These are phyloP conservation scores for Leishmania major DNA, from an alignment of 208 protist genomes.

Conservation along the genomic window DNA sequence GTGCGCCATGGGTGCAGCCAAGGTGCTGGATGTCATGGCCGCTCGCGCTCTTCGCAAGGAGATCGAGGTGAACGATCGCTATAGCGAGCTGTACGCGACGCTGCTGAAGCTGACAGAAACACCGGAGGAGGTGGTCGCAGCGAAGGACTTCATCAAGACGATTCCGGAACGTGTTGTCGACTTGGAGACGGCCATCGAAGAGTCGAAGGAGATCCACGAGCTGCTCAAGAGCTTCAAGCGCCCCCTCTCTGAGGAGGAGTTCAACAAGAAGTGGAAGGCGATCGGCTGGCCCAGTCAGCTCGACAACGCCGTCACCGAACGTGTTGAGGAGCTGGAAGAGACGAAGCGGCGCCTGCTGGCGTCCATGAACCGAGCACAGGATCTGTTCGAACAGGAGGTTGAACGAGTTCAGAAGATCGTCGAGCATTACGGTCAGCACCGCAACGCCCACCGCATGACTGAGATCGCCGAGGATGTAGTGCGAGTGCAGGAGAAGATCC, in stretches of 20 bases:
- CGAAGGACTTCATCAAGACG: conserved; percentile 88
- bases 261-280: conserved; percentile 92
- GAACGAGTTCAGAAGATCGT: conserved; percentile 75
- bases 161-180: conserved; percentile 91
- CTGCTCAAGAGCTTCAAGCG: conserved; percentile 94
- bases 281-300: conserved; percentile 91
- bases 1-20: conserved; percentile 60
- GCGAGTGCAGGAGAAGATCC: conserved; percentile 86
- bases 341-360: conserved; percentile 86
- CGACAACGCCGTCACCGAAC: conserved; percentile 88
- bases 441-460: conserved; percentile 73
- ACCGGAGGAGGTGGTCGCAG: conserved; percentile 90
- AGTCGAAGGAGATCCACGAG: conserved; percentile 79
- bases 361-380: conserved; percentile 84
- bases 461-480: conserved; percentile 93
- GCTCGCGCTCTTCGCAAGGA: conserved; percentile 73
- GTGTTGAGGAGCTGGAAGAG: conserved; percentile 93
- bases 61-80: conserved; percentile 66
- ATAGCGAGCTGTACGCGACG: conserved; percentile 62
- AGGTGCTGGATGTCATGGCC: conserved; percentile 81
- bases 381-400: conserved; percentile 84
- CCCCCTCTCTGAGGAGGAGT: conserved; percentile 91
- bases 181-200: conserved; percentile 69
- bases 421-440: conserved; percentile 89
- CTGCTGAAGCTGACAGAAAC: conserved; percentile 76